phyloP scores from a whole-genome alignment of 805 yeast genomes.

The Candida germanica region DNA sequence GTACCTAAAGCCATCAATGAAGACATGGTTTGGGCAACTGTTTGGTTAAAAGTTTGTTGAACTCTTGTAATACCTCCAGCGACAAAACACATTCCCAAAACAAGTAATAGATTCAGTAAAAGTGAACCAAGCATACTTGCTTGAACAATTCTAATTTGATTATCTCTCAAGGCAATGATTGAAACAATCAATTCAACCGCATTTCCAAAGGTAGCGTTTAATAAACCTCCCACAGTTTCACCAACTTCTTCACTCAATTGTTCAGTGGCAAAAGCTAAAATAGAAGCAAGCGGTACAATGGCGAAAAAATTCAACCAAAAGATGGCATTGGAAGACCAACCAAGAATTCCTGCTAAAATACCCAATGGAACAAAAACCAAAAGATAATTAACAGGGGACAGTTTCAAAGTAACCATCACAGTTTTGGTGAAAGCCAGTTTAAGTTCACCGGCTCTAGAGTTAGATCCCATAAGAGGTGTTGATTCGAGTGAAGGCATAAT shows the following conservation, averaged over 20 bases:
- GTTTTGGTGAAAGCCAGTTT: conserved; percentile 1
- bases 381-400: conserved; percentile 74
- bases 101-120: conserved; percentile 81
- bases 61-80: conserved; percentile 87
- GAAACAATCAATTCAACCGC: conserved; percentile 97
- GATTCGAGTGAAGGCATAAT: conserved; percentile 1
- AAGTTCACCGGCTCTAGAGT: neutral
- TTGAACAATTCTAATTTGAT: conserved; percentile 91
- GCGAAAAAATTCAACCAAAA: conserved; percentile 83
- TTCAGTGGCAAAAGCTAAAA: conserved; percentile 90
- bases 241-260: conserved; percentile 86
- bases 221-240: conserved; percentile 86
- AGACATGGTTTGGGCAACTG: conserved; percentile 97
- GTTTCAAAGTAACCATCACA: conserved; percentile 29
- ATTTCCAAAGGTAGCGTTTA: conserved; percentile 96
- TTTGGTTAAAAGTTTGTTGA: conserved; percentile 88
- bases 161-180: conserved; percentile 78
- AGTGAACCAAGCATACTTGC: conserved; percentile 97
- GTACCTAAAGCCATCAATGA: conserved; percentile 89
- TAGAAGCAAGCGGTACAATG: conserved; percentile 87
- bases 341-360: conserved; percentile 60
- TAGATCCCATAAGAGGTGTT: neutral
- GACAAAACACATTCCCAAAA: conserved; percentile 91
- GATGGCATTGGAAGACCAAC: conserved; percentile 50
- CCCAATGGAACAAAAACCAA: conserved; percentile 89